These are phyloP conservation scores for Camellia sinensis DNA, from an alignment of 148 eudicot genomes.

Conservation along the genomic window DNA sequence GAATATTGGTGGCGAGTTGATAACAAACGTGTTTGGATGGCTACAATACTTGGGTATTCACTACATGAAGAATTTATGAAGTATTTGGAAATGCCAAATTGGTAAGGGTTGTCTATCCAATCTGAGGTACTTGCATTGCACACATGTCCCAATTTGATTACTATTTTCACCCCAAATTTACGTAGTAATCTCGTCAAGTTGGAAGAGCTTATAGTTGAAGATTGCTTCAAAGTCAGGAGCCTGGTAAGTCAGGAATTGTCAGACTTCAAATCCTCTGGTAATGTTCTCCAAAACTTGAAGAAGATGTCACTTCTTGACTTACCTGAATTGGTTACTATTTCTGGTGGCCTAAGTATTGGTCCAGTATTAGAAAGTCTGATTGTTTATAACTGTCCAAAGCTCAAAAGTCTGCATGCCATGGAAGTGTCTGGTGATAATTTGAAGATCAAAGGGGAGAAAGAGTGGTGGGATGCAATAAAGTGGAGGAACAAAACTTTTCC, in stretches of 20 bases:
- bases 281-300: conserved; percentile 10
- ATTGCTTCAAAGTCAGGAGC: conserved; percentile 17
- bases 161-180: not conserved
- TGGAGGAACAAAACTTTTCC: not conserved
- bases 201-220: conserved; percentile 21
- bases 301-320: not conserved
- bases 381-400: too few species aligned
- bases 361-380: not conserved
- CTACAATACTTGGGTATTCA: not conserved
- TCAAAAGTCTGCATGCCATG: too few species aligned
- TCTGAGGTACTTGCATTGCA: conserved; percentile 13
- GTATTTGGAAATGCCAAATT: conserved; percentile 6
- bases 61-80: conserved; percentile 11
- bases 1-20: not conserved
- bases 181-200: not conserved
- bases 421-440: not conserved
- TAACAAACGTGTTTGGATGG: not conserved
- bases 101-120: not conserved
- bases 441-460: conserved; percentile 22
- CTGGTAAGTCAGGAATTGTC: not conserved
- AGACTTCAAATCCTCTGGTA: not conserved
- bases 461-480: conserved; percentile 24
- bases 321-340: not conserved
- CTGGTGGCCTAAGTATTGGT: not conserved
- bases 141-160: not conserved